Conservation (phyloP, 192 early-diverging fungal species). For the Spizellomyces sp. region DNA sequence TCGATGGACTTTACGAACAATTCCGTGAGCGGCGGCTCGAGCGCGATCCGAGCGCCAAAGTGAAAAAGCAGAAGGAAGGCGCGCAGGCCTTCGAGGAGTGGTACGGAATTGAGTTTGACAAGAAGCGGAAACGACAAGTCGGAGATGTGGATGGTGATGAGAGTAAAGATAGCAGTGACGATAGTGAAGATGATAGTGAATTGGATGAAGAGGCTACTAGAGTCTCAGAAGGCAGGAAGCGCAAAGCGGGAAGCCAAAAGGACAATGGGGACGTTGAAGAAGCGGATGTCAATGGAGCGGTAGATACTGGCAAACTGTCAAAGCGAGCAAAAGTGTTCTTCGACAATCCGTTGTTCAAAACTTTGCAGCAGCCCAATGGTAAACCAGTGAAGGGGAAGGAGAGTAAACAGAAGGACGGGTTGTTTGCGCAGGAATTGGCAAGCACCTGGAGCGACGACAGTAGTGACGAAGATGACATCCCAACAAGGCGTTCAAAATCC, state of each 20-base stretch:
- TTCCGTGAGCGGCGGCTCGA: slow-evolving; percentile 74
- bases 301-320: slow-evolving; percentile 57
- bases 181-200: slow-evolving; percentile 49
- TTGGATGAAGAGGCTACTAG: slow-evolving; percentile 54
- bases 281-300: slow-evolving; percentile 41
- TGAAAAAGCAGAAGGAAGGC: slow-evolving; percentile 66
- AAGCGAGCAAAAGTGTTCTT: slow-evolving; percentile 92
- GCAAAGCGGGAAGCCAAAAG: slow-evolving; percentile 52
- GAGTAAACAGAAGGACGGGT: slow-evolving; percentile 5
- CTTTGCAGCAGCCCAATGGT: slow-evolving; percentile 15
- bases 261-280: slow-evolving; percentile 60
- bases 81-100: slow-evolving; percentile 61
- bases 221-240: slow-evolving; percentile 19
- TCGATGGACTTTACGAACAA: slow-evolving; percentile 71
- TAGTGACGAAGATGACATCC: slow-evolving; percentile 34
- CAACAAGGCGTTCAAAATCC: slow-evolving; percentile 21
- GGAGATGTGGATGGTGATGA: slow-evolving; percentile 23
- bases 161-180: slow-evolving; percentile 13
- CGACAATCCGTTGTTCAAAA: slow-evolving; percentile 91
- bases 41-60: slow-evolving; percentile 74
- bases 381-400: slow-evolving; percentile 13
- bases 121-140: slow-evolving; percentile 25
- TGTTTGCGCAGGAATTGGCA: slow-evolving; percentile 43
- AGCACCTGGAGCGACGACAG: slow-evolving; percentile 38
- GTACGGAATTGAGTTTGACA: slow-evolving; percentile 59